These are phyloP conservation scores for Pseudonectria buxi DNA, from an alignment of 2,329 filamentous ascomycete genomes.

Conservation along the genomic window DNA sequence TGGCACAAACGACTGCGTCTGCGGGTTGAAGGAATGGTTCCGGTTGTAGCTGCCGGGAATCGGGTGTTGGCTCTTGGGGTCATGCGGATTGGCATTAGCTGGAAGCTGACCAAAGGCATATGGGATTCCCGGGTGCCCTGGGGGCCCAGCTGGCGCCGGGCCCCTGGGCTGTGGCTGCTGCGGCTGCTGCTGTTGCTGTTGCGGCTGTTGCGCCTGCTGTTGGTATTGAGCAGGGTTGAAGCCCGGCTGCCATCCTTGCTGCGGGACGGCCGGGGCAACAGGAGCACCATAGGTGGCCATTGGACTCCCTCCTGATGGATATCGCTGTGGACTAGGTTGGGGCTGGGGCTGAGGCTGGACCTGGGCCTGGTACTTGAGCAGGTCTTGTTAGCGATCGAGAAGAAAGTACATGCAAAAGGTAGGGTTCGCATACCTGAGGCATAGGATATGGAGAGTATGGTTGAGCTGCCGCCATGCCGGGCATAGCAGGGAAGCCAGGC, in stretches of 20 bases:
- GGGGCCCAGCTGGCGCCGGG: slow-evolving; percentile 23
- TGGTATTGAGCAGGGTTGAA: slow-evolving; percentile 27
- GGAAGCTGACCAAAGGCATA: slow-evolving; percentile 79
- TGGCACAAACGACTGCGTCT: slow-evolving; percentile 87
- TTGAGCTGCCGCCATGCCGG: slow-evolving; percentile 35
- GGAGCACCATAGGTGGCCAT: slow-evolving; percentile 32
- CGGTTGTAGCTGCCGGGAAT: slow-evolving; percentile 79
- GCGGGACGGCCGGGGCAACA: slow-evolving; percentile 22
- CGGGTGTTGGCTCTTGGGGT: slow-evolving; percentile 70
- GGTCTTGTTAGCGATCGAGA: slow-evolving; percentile 9
- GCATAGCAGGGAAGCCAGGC: slow-evolving; percentile 37
- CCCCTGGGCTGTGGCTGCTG: slow-evolving; percentile 12
- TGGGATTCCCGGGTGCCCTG: slow-evolving; percentile 34
- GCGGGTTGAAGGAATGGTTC: slow-evolving; percentile 79
- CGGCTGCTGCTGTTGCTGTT: too few relatives aligned
- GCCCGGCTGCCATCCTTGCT: slow-evolving; percentile 32
- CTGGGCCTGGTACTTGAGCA: slow-evolving; percentile 4
- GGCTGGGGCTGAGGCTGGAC: slow-evolving; percentile 21
- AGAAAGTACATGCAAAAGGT: slow-evolving; percentile 1
- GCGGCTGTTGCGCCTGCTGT: too few relatives aligned
- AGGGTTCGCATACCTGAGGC: slow-evolving; percentile 36
- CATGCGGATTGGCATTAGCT: slow-evolving; percentile 60
- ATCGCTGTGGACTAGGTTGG: slow-evolving; percentile 26
- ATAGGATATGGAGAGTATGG: slow-evolving; percentile 42
- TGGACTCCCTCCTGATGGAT: slow-evolving; percentile 28